phyloP scores from a whole-genome alignment of 129 eudicot genomes.

The Arctium minus region DNA sequence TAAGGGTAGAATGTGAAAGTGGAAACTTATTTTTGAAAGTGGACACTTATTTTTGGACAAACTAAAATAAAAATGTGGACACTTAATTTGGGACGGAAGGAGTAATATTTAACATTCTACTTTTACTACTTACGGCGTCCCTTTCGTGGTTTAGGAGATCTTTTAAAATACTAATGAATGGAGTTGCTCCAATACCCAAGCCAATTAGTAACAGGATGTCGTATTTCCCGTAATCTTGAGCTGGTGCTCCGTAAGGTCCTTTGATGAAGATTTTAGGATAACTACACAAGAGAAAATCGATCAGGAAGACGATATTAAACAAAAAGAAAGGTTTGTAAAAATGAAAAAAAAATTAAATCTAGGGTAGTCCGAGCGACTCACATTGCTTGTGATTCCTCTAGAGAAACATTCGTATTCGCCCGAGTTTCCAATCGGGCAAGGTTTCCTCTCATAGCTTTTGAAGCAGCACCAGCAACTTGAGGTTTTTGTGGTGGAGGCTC shows the following conservation, averaged over 20 bases:
- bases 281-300: slow-evolving; percentile 26
- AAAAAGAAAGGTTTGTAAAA: neutral
- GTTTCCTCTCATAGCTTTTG: slow-evolving; percentile 35
- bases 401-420: slow-evolving; percentile 25
- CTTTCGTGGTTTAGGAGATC: slow-evolving; percentile 61
- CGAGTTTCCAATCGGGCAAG: slow-evolving; percentile 52
- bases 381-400: slow-evolving; percentile 40
- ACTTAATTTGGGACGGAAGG: too few relatives aligned
- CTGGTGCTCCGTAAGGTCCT: slow-evolving; percentile 96
- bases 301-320: neutral
- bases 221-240: slow-evolving; percentile 77
- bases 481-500: slow-evolving; percentile 46
- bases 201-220: slow-evolving; percentile 81
- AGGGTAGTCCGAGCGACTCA: slow-evolving; percentile 12
- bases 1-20: too few relatives aligned
- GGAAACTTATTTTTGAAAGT: too few relatives aligned
- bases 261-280: slow-evolving; percentile 62
- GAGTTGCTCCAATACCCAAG: slow-evolving; percentile 97
- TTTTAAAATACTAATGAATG: slow-evolving; percentile 83
- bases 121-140: slow-evolving; percentile 20
- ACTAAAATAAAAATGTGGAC: too few relatives aligned
- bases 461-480: slow-evolving; percentile 30
- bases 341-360: neutral
- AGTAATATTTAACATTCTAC: neutral
- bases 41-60: too few relatives aligned